Percentiles rank a stretch among this genome's conserved stretches.
Conservation (phyloP, 169 alveolate genomes). For the Plasmodium cynomolgi region DNA sequence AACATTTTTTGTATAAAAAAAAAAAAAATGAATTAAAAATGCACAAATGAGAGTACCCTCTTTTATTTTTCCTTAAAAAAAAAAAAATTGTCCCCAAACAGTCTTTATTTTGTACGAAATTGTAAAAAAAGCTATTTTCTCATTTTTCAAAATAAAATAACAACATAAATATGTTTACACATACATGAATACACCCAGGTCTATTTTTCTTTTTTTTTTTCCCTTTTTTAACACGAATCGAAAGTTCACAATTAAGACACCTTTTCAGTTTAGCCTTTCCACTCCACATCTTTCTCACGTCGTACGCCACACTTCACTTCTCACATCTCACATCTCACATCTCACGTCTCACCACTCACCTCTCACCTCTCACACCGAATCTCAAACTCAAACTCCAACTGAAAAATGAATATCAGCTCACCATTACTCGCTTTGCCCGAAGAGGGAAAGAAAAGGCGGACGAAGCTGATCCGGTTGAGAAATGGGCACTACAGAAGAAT, state of each 20-base stretch:
- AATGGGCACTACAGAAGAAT: conserved; percentile 67
- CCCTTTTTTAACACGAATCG: background rate
- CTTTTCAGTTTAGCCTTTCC: background rate
- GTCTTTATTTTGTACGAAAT: background rate
- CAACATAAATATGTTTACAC: background rate
- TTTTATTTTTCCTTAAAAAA: background rate
- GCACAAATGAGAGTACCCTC: background rate
- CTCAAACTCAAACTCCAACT: background rate
- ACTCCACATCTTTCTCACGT: background rate
- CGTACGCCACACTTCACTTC: background rate
- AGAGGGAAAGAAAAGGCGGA: background rate
- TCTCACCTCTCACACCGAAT: background rate
- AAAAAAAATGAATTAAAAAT: conserved; percentile 15
- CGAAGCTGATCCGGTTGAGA: conserved; percentile 29
- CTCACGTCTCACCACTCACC: background rate
- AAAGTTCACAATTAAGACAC: conserved; percentile 3
- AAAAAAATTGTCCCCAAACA: conserved; percentile 1
- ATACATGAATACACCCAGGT: background rate
- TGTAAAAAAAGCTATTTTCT: background rate
- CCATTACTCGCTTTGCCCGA: background rate
- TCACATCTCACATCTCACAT: background rate
- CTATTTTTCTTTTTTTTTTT: background rate
- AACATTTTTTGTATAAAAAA: background rate
- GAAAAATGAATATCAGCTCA: background rate
- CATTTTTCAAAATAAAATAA: conserved; percentile 1